A percentile compares a stretch with the other conserved stretches of the same genome.
phyloP scores from a whole-genome alignment of 2,329 filamentous ascomycete species.

The Ceratocystis eucalypticola region DNA sequence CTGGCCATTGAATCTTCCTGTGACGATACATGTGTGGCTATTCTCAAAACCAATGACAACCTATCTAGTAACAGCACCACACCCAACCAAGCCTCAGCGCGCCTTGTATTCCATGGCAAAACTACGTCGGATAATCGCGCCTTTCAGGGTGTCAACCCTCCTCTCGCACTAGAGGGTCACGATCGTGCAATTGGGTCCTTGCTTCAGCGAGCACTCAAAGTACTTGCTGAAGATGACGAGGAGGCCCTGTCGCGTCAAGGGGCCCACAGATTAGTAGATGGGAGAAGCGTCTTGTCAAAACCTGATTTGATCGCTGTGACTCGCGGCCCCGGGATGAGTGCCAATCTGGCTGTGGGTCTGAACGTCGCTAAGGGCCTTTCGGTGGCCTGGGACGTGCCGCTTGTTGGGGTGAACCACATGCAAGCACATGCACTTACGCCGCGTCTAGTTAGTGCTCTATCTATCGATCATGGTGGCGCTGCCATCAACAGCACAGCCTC shows the following conservation, averaged over 20 bases:
- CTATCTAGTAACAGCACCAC: background rate
- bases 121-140: constrained; percentile 65
- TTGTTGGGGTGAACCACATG: constrained; percentile 91
- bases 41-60: constrained; percentile 39
- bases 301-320: constrained; percentile 85
- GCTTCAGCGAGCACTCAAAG: constrained; percentile 46
- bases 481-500: background rate
- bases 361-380: constrained; percentile 79
- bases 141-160: constrained; percentile 68
- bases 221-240: constrained; percentile 18
- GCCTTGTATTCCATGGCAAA: constrained; percentile 65
- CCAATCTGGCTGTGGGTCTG: constrained; percentile 64
- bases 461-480: background rate
- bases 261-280: background rate
- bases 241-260: constrained; percentile 20
- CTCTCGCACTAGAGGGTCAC: constrained; percentile 63
- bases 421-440: constrained; percentile 89
- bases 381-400: constrained; percentile 66
- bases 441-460: constrained; percentile 54
- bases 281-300: constrained; percentile 24
- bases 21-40: constrained; percentile 83
- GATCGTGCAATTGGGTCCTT: constrained; percentile 55
- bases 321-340: constrained; percentile 76
- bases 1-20: constrained; percentile 76
- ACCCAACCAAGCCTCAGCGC: constrained; percentile 28